A percentile compares a stretch with the other conserved stretches of the same genome.
phyloP scores from a whole-genome alignment of 768 basidiomycete genomes.

The Mycena rosella region DNA sequence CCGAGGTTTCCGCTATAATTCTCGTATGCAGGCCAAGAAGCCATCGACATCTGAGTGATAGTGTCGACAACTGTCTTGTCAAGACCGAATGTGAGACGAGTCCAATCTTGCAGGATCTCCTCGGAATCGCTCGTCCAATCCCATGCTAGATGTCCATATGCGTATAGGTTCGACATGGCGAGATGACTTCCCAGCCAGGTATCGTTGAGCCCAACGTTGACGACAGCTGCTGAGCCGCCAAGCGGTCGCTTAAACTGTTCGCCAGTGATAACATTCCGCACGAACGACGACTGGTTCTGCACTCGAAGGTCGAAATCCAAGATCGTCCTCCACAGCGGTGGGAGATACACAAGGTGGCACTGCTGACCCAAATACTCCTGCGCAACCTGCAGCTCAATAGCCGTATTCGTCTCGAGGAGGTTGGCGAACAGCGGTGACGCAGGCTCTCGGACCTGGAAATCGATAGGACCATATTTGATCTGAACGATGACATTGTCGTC shows the following conservation, averaged over 20 bases:
- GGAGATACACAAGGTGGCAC: conserved; percentile 34
- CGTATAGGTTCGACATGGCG: conserved; percentile 37
- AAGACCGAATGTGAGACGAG: conserved; percentile 35
- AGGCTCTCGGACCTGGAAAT: conserved; percentile 36
- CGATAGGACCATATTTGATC: conserved; percentile 36
- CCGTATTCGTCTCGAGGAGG: conserved; percentile 30
- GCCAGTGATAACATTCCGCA: conserved; percentile 34
- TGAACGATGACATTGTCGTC: conserved; percentile 36
- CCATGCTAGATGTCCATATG: conserved; percentile 36
- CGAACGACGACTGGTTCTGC: conserved; percentile 32
- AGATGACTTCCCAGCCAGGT: conserved; percentile 37
- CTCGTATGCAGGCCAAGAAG: conserved; percentile 36
- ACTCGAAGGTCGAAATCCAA: conserved; percentile 37
- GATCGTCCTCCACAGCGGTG: conserved; percentile 35
- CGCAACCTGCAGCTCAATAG: conserved; percentile 34
- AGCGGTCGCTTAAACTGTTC: conserved; percentile 31
- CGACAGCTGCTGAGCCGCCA: conserved; percentile 34
- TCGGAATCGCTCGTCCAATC: conserved; percentile 33
- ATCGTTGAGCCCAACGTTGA: conserved; percentile 33
- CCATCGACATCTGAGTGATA: conserved; percentile 34
- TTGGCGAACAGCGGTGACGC: conserved; percentile 36
- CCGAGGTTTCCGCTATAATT: conserved; percentile 36
- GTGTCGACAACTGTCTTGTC: conserved; percentile 32
- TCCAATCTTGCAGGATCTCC: conserved; percentile 36
- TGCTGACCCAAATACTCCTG: conserved; percentile 38